These are phyloP conservation scores for Spirogloea muscicola DNA, from an alignment of 139 green algal genomes.

Conservation along the genomic window DNA sequence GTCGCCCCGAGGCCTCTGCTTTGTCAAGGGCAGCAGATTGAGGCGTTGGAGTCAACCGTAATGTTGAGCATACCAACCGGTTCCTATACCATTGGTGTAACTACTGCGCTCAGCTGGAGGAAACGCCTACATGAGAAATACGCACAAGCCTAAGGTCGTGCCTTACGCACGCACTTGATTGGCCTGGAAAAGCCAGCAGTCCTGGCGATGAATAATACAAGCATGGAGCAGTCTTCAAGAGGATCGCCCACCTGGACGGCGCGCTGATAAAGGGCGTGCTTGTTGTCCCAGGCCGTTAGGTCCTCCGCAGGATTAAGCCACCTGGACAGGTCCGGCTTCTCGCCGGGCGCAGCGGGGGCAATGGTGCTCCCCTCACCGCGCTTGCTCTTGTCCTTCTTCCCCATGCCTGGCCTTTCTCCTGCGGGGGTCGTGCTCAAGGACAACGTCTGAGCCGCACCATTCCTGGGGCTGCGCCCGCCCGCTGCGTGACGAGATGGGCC, in stretches of 20 bases:
- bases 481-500: too few species aligned
- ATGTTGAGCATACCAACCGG: not conserved
- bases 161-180: not conserved
- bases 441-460: too few species aligned
- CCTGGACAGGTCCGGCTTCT: too few species aligned
- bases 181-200: not conserved
- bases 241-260: slow-evolving; percentile 32
- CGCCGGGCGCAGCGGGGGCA: too few species aligned
- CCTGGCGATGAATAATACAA: not conserved
- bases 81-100: not conserved
- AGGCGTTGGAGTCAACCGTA: not conserved
- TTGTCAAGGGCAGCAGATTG: not conserved
- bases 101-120: not conserved
- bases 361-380: too few species aligned
- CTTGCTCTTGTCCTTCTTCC: too few species aligned
- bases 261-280: slow-evolving; percentile 30
- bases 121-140: not conserved
- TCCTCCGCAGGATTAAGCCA: too few species aligned
- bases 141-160: not conserved
- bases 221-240: not conserved
- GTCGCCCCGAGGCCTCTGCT: slow-evolving; percentile 28
- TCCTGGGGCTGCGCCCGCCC: too few species aligned
- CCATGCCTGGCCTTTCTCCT: too few species aligned
- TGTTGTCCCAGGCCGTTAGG: not conserved
- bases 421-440: too few species aligned